Evolutionary conservation across 139 green algal genomes (phyloP).

Genomic region (Limnomonas spitsbergensis): DNA sequence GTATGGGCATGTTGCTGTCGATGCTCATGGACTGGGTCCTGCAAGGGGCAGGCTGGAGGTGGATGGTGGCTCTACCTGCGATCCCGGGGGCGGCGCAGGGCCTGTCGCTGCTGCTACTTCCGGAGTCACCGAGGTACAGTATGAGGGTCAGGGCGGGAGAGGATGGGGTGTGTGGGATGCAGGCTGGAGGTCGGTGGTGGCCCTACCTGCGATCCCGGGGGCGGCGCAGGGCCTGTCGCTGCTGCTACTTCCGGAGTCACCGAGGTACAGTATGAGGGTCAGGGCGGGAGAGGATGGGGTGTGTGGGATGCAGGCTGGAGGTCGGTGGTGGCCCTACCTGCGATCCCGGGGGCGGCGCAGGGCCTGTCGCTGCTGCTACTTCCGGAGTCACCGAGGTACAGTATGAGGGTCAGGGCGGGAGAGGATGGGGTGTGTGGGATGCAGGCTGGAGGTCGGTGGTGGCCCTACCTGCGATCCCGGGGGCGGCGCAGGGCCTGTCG

Average conservation of each 20-base stretch:
- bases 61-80: conserved; percentile 29
- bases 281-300: conserved; percentile 8
- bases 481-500: conserved; percentile 30
- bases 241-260: conserved; percentile 75
- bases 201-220: conserved; percentile 19
- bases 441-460: conserved; percentile 40
- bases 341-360: conserved; percentile 18
- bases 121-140: conserved; percentile 58
- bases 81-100: conserved; percentile 27
- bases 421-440: conserved; percentile 35
- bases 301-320: conserved; percentile 37
- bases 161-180: conserved; percentile 35
- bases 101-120: conserved; percentile 61
- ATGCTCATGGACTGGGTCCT: conserved; percentile 61
- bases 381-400: conserved; percentile 63
- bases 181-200: conserved; percentile 41
- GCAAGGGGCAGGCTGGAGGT: conserved; percentile 32
- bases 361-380: conserved; percentile 60
- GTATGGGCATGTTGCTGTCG: conserved; percentile 69
- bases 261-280: conserved; percentile 4
- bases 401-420: background rate
- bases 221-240: conserved; percentile 40
- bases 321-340: conserved; percentile 37
- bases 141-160: background rate
- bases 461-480: conserved; percentile 19